Evolutionary conservation across 202 grass and related monocot genomes (phyloP).

Genomic region (Schoenoplectus tabernaemontani): DNA sequence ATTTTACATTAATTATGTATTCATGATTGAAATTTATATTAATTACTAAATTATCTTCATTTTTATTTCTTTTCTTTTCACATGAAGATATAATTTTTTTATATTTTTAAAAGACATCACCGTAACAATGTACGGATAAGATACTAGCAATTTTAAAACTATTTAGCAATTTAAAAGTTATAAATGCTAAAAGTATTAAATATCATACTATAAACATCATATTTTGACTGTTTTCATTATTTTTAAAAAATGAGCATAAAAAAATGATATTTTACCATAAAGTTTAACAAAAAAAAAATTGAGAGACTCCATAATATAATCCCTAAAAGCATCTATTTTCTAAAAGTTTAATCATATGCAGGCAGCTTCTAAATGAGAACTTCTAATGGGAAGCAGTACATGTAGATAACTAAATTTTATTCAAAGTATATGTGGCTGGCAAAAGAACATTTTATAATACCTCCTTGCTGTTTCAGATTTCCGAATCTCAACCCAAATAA

Average conservation of each 20-base stretch:
- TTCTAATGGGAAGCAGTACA: background rate
- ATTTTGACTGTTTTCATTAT: background rate
- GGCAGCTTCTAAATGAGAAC: background rate
- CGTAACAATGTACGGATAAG: too few relatives aligned
- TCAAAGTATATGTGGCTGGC: background rate
- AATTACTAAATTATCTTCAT: too few relatives aligned
- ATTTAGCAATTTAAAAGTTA: too few relatives aligned
- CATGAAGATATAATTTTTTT: too few relatives aligned
- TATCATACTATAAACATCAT: background rate
- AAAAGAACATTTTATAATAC: background rate
- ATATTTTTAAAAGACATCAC: too few relatives aligned
- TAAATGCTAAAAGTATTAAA: background rate
- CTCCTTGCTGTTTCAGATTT: conserved; percentile 22
- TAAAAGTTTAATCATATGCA: background rate
- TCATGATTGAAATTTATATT: too few relatives aligned
- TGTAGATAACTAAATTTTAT: background rate
- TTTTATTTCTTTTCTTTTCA: too few relatives aligned
- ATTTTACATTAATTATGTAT: too few relatives aligned
- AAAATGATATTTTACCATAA: background rate
- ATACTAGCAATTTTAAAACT: too few relatives aligned
- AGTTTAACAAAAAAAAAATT: background rate
- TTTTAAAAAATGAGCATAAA: background rate
- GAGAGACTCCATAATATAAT: background rate
- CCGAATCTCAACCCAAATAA: conserved; percentile 21
- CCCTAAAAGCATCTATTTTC: background rate